A percentile compares a stretch with the other conserved stretches of the same genome.
phyloP scores from a whole-genome alignment of 2,329 filamentous ascomycete genomes.

The Ceratocystis ficicola region DNA sequence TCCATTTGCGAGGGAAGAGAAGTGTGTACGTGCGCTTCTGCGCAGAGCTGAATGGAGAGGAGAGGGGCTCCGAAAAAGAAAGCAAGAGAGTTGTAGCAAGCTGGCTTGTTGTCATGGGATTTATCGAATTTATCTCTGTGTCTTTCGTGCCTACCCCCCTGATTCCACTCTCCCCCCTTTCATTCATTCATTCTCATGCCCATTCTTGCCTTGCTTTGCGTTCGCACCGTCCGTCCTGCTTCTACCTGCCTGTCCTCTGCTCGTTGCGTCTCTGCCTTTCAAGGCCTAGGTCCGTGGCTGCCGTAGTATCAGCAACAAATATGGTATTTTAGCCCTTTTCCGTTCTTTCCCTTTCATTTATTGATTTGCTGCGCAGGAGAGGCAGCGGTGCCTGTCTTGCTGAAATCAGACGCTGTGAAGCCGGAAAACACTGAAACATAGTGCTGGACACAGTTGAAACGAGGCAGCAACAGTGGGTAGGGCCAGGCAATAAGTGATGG shows the following conservation, averaged over 20 bases:
- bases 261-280: not conserved
- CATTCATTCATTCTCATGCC: constrained; percentile 9
- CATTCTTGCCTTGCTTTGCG: not conserved
- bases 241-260: not conserved
- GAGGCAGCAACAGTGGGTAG: too few species aligned
- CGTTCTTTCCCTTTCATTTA: not conserved
- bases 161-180: not conserved
- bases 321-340: too few species aligned
- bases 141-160: not conserved
- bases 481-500: too few species aligned
- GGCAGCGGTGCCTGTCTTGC: too few species aligned
- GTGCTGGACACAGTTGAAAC: not conserved
- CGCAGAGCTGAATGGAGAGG: too few species aligned
- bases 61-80: too few species aligned
- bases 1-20: too few species aligned
- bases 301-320: too few species aligned
- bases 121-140: not conserved
- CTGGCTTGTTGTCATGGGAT: too few species aligned
- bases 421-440: not conserved
- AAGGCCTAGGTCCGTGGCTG: not conserved
- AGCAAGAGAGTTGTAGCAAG: too few species aligned
- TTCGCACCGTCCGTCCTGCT: not conserved
- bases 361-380: not conserved
- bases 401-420: not conserved
- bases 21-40: too few species aligned